Percentiles rank a stretch among this genome's conserved stretches.
phyloP scores from a whole-genome alignment of 2,329 filamentous ascomycete genomes.

The Pseudocercospora fijiensis region DNA sequence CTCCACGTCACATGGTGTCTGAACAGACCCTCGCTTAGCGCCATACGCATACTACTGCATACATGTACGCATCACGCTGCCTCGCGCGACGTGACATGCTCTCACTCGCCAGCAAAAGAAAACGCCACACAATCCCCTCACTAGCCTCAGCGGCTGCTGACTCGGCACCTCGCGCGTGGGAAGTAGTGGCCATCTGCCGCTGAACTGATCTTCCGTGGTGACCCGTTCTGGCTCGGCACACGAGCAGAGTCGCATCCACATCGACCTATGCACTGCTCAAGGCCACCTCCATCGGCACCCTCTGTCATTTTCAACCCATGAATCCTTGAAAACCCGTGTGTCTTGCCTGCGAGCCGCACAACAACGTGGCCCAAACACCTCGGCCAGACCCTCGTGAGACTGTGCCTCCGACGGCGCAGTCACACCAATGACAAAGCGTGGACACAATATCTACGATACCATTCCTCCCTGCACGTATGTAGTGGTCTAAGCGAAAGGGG shows the following conservation, averaged over 20 bases:
- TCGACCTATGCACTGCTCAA: not conserved
- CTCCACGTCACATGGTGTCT: not conserved
- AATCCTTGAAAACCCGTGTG: not conserved
- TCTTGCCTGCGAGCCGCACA: not conserved
- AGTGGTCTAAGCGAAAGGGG: not conserved
- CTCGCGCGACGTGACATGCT: constrained; percentile 3
- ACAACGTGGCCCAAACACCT: constrained; percentile 2
- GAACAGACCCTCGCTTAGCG: not conserved
- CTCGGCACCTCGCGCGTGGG: not conserved
- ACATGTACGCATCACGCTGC: too few relatives aligned
- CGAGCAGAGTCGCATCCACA: not conserved
- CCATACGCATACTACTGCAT: too few relatives aligned
- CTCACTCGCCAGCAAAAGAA: not conserved
- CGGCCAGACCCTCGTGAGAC: not conserved
- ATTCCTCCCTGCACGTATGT: not conserved
- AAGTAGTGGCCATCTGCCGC: not conserved
- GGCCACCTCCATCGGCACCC: not conserved
- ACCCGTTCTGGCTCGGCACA: not conserved
- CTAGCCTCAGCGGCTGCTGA: not conserved
- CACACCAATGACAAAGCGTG: not conserved
- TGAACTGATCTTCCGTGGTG: constrained; percentile 8
- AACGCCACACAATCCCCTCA: not conserved
- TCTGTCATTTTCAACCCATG: not conserved
- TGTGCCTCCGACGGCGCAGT: not conserved
- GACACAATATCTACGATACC: not conserved